phyloP scores from a whole-genome alignment of 331 rosid genomes.

The Malus hybrid region DNA sequence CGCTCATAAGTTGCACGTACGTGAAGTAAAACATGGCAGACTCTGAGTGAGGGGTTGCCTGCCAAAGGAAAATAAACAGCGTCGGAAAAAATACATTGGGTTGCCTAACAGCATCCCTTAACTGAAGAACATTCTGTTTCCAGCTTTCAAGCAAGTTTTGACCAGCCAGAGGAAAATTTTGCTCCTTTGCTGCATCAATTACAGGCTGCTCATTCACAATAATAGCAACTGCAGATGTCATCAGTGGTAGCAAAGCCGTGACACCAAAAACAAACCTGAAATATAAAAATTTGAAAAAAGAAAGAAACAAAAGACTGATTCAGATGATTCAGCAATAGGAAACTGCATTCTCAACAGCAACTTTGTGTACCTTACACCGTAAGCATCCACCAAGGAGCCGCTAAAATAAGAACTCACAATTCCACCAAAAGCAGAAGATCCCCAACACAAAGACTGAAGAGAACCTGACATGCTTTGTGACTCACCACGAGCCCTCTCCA shows the following conservation, averaged over 20 bases:
- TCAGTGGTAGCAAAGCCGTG: slow-evolving; percentile 78
- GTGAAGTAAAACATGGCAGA: slow-evolving; percentile 92
- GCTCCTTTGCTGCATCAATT: slow-evolving; percentile 34
- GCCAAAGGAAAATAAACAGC: slow-evolving; percentile 90
- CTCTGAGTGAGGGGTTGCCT: slow-evolving; percentile 95
- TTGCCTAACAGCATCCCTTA: slow-evolving; percentile 71
- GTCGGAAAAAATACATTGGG: slow-evolving; percentile 81
- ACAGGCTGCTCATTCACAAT: slow-evolving; percentile 78
- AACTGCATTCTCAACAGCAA: slow-evolving; percentile 8
- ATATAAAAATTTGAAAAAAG: slow-evolving; percentile 9
- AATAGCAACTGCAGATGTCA: slow-evolving; percentile 89
- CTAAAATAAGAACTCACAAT: slow-evolving; percentile 94
- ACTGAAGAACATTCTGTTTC: slow-evolving; percentile 53
- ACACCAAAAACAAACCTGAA: slow-evolving; percentile 92
- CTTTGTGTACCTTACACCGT: slow-evolving; percentile 80
- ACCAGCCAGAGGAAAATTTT: slow-evolving; percentile 26
- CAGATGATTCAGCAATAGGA: not conserved
- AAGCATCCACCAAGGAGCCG: slow-evolving; percentile 71
- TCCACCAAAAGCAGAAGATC: slow-evolving; percentile 96
- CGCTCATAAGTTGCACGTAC: slow-evolving; percentile 45
- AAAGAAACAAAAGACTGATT: not conserved
- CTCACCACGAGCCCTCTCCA: slow-evolving; percentile 99
- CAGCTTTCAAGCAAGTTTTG: slow-evolving; percentile 57
- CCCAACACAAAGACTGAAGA: slow-evolving; percentile 97
- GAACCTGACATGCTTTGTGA: slow-evolving; percentile 95